Evolutionary conservation across 371 early-diverging fungal genomes (phyloP), one percentile per base, ranked within the genome.

Genomic region (Saksenaea vasiformis): DNA sequence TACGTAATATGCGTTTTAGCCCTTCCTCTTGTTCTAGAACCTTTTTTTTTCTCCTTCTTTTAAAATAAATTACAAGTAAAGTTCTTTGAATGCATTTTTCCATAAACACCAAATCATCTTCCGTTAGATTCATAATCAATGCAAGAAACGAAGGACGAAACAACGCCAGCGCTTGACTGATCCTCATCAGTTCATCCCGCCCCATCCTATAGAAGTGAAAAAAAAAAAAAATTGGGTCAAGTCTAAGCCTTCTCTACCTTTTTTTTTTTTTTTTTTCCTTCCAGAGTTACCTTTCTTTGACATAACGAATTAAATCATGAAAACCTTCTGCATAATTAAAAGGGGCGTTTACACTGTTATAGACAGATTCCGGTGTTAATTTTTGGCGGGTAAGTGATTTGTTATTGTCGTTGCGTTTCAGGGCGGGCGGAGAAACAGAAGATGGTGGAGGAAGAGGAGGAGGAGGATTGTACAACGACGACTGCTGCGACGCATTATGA

Each of bases 101-200:
- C 91, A 92, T 91, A 65, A 94, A 93, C 10, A 93, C 76, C 71
- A 94, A 78, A 68, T 96, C 96, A 59, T 95, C 94, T 54, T 91
- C 92, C 10, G 93, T 91, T 64, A 96, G 76, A 64, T 93, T 92
- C 91, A 92, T 93, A 70, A 94, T 91, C 66, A 91, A 78, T 7
- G 95, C 93, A 64, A 96, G 88, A 67, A 95, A 93, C 0, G 92
- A 91, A 15, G 96, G 96, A 26, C 96, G 84, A 77, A 95, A 93
- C 64, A 88, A 84, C 26, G 94, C 92, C 70, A 96, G 83, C 4
- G 94, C 91, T 35, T 91, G 83, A 74, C 93, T 91, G 28, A 96
- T 92, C 27, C 94, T 82, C 86, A 92, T 88, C 61, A 93, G 85
- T 70, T 94, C 91, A 31, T 87, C 86, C 68, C 90, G 86, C 68